Base-by-base conservation (phyloP, 2,329 filamentous ascomycete species). In the Colletotrichum lupini region DNA sequence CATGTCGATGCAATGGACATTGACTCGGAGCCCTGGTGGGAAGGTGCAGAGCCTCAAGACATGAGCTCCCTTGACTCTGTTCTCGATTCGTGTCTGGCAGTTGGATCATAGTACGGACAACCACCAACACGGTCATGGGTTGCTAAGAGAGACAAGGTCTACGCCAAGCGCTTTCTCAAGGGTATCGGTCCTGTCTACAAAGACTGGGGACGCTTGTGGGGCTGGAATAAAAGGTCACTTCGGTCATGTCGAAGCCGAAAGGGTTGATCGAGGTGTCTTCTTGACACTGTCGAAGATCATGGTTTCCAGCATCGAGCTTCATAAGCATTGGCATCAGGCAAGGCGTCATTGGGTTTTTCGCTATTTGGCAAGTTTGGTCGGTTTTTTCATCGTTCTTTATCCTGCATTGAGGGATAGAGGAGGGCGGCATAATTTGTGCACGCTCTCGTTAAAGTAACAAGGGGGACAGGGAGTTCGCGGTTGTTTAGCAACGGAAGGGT, bases 21-120 rank as follows among this genome's bases (percentile, higher is more conserved):
- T 57, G 90, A 92, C 77, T 81, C 80, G 22, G 74, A 91, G 14
- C 80, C 84, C n/a, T 85, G 85, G 76, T 93, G 92, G 92, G 90
- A 92, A 60, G 92, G 91, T 3, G 87, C 87, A 52, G 87, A 88
- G 60, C 75, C 77, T 3, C 81, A 84, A 35, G 90, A 92, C 75
- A 84, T 85, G 76, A 82, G 86, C 60, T 81, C 85, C 67, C 83
- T 93, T 30, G 87, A 92, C 76, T 83, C 81, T 53, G 84, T 92
- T 19, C 82, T 92, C 63, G 89, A 91, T 72, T 89, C 88, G 3
- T 88, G 87, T 72, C 81, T 91, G 42, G 85, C 86, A 8, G 87
- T 86, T 69, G 84, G 83, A 55, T 85, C 80, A 52, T 75, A 74
- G 70, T 55, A 58, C 22, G 74, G 58, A 53, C 32, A n/a, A 49